A percentile compares a stretch with the other conserved stretches of the same genome.
phyloP scores from a whole-genome alignment of 2,329 filamentous ascomycete species.

The Talaromyces sp. region DNA sequence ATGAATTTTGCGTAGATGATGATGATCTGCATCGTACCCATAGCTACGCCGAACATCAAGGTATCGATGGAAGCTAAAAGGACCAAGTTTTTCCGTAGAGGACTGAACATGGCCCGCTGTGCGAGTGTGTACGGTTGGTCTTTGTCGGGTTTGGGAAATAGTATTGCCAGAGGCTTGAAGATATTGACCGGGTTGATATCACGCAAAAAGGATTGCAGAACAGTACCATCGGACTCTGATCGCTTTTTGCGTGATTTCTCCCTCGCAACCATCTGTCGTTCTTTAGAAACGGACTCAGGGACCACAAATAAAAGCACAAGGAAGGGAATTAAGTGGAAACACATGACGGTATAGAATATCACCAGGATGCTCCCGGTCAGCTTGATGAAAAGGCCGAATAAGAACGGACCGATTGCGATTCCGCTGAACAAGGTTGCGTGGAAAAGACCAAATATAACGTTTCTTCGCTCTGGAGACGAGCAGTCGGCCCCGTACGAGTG shows the following conservation, averaged over 20 bases:
- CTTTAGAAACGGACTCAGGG: conserved; percentile 77
- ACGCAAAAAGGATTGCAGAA: conserved; percentile 18
- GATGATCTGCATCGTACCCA: conserved; percentile 75
- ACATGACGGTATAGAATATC: conserved; percentile 79
- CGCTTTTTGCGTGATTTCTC: conserved; percentile 56
- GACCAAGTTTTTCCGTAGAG: conserved; percentile 74
- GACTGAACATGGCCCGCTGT: conserved; percentile 55
- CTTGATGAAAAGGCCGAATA: conserved; percentile 75
- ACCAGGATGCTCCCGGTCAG: conserved; percentile 68
- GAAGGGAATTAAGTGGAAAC: conserved; percentile 69
- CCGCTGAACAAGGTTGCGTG: conserved; percentile 85
- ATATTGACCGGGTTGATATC: conserved; percentile 57
- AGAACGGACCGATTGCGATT: conserved; percentile 78
- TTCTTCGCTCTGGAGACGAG: conserved; percentile 71
- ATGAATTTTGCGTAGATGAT: conserved; percentile 76
- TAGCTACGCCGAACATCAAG: conserved; percentile 72
- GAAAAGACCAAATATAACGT: conserved; percentile 81
- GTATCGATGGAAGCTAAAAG: conserved; percentile 76
- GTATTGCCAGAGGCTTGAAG: conserved; percentile 69
- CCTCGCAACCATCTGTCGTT: conserved; percentile 64
- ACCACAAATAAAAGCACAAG: conserved; percentile 64
- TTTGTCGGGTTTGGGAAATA: conserved; percentile 57
- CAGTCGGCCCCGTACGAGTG: conserved; percentile 90
- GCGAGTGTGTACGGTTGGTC: conserved; percentile 24
- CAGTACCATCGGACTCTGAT: conserved; percentile 25